These are phyloP conservation scores for Kodamaea plutei DNA, from an alignment of 1,139 yeast species.

Conservation along the genomic window DNA sequence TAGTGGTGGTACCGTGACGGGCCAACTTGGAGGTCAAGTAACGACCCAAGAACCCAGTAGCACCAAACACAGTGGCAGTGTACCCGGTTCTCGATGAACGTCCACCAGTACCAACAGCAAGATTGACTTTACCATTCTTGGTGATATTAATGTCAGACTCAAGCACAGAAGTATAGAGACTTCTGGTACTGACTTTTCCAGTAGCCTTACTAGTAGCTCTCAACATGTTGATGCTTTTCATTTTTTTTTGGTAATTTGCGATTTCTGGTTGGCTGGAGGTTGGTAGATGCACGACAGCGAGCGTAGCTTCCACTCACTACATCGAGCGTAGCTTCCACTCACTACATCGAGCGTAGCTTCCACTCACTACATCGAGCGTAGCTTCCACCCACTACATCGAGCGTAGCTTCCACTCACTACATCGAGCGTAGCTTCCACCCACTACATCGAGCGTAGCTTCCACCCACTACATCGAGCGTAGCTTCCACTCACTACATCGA, in stretches of 20 bases:
- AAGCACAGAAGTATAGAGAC: constrained; percentile 40
- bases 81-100: constrained; percentile 87
- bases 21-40: constrained; percentile 70
- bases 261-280: constrained; percentile 22
- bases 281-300: constrained; percentile 2
- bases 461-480: no score
- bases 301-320: no score
- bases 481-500: no score
- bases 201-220: constrained; percentile 22
- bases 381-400: no score
- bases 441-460: no score
- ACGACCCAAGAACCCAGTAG: constrained; percentile 75
- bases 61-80: constrained; percentile 88
- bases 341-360: no score
- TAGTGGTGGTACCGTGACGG: constrained; percentile 73
- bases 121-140: constrained; percentile 66
- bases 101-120: constrained; percentile 74
- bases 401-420: no score
- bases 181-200: constrained; percentile 22
- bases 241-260: constrained; percentile 14
- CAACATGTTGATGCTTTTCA: constrained; percentile 21
- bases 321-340: no score
- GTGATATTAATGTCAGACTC: constrained; percentile 70
- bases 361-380: no score
- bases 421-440: no score